Evolutionary conservation across 106 monocot genomes (phyloP), one percentile per base, ranked within the genome.

Genomic region (Triglochin maritima): DNA sequence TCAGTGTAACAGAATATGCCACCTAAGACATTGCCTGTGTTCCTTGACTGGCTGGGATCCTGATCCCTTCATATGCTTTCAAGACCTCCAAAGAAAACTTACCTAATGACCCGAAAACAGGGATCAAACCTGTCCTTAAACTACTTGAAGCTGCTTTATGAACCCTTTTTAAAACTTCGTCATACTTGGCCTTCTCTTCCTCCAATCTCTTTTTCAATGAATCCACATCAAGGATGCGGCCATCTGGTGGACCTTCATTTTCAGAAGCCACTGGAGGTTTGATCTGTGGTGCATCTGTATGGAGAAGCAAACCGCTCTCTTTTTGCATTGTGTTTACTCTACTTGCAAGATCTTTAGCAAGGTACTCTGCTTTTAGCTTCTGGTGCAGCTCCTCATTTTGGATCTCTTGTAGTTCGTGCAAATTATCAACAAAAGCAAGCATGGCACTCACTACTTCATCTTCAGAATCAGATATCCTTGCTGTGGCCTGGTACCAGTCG

Each of bases 401-500:
- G 44, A 14, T 75, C 69, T 79, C 73, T 78, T 76, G 74, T 44
- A 87, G 49, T 8, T 50, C n/a, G 50, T 70, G 87, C 46, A 86
- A 53, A 46, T 67, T 54, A 9, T n/a, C 56, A 8, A 80, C 71
- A 64, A 82, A 88, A 6, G 41, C 64, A 60, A 57, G 56, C 63
- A 98, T 85, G 53, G 83, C 62, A 14, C 50, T 50, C 15, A 49
- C 59, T 12, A 88, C 86, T 47, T 82, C 74, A n/a, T 17, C 13
- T 59, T 86, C 84, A 46, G 84, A 82, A 16, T 86, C 84, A 46
- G 84, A 82, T 13, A 84, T 53, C 10, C 55, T 74, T 61, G 79
- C 50, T 13, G 81, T 62, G 29, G 79, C 84, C 57, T 81, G 69
- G n/a, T 50, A 76, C 90, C 88, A 91, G 71, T 91, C 84, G 49